Percentiles rank a stretch among this genome's conserved stretches.
Evolutionary conservation across 176 grass and related monocot species (phyloP).

Genomic region (Triticum turgidum): DNA sequence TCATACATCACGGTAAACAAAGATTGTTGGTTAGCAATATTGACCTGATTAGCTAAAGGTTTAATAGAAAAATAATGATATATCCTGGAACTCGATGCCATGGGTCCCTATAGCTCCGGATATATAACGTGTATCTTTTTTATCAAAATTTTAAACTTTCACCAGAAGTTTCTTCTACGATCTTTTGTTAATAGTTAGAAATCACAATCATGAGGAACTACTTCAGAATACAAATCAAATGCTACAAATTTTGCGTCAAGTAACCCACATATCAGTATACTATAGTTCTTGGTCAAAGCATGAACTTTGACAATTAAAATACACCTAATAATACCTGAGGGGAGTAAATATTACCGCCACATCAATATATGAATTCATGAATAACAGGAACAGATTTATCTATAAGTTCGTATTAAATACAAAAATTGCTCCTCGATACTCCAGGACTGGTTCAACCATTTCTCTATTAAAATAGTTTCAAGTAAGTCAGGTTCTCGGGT

Average conservation of each 20-base stretch:
- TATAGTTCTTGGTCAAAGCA: constrained; percentile 8
- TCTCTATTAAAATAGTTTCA: background rate
- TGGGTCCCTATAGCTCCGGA: background rate
- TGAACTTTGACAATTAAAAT: background rate
- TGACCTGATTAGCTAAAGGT: too few species aligned
- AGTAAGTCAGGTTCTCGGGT: background rate
- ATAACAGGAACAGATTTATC: background rate
- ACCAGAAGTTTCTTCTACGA: background rate
- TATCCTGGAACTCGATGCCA: too few species aligned
- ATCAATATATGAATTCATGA: background rate
- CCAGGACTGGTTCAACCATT: background rate
- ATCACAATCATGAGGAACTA: too few species aligned
- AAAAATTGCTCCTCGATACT: background rate
- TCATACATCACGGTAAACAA: background rate
- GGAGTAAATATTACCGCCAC: background rate
- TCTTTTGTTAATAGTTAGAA: background rate
- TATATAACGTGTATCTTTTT: background rate
- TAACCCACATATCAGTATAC: background rate
- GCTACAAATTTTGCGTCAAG: background rate
- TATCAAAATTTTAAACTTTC: background rate
- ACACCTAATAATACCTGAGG: background rate
- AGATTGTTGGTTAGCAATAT: background rate
- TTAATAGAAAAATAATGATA: too few species aligned
- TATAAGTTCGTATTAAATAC: background rate
- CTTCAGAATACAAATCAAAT: too few species aligned